A percentile compares a stretch with the other conserved stretches of the same genome.
Evolutionary conservation across 2,329 filamentous ascomycete species (phyloP).

Genomic region (Paecilomyces fulvus): DNA sequence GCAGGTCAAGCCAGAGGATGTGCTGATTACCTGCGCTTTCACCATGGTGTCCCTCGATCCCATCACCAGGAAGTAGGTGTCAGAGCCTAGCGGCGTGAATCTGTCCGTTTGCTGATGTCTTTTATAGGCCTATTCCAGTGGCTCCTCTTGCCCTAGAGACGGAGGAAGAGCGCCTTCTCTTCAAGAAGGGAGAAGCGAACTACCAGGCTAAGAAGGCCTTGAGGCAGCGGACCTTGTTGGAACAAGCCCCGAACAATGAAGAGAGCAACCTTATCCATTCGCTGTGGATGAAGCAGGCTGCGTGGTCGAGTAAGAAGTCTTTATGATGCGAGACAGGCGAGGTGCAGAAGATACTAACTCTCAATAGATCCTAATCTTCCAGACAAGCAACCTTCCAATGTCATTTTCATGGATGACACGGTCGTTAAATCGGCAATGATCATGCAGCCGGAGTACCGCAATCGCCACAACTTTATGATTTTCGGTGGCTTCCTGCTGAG

Average conservation of each 20-base stretch:
- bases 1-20: conserved; percentile 47
- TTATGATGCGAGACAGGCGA: neutral
- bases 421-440: conserved; percentile 59
- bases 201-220: conserved; percentile 59
- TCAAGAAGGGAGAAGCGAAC: conserved; percentile 55
- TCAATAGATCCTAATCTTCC: conserved; percentile 46
- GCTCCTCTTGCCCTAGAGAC: conserved; percentile 55
- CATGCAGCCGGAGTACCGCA: conserved; percentile 67
- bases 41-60: conserved; percentile 71
- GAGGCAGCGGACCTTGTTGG: conserved; percentile 51
- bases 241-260: conserved; percentile 60
- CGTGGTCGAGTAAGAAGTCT: conserved; percentile 47
- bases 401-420: conserved; percentile 55
- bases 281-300: conserved; percentile 62
- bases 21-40: conserved; percentile 63
- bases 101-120: conserved; percentile 6
- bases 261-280: conserved; percentile 65
- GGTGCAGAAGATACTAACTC: neutral
- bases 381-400: conserved; percentile 47
- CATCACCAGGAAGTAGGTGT: conserved; percentile 49
- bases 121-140: conserved; percentile 50
- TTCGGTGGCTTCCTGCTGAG: conserved; percentile 69
- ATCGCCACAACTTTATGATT: conserved; percentile 68
- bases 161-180: conserved; percentile 56
- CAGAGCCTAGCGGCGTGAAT: neutral